Evolutionary conservation across 805 yeast species (phyloP).

Genomic region (Saturnispora ahearnii): DNA sequence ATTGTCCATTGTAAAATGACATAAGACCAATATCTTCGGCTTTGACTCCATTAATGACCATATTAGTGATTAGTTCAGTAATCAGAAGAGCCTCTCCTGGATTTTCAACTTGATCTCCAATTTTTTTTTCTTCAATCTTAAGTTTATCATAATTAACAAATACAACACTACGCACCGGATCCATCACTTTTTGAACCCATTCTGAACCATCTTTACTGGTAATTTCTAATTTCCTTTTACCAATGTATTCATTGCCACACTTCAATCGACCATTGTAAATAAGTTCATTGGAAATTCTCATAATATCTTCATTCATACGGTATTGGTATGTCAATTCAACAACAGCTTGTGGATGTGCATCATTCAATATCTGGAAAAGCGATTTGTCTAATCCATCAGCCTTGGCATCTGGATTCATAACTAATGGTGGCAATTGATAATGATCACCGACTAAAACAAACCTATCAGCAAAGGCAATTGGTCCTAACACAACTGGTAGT

Average conservation of each 20-base stretch:
- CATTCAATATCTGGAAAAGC: constrained; percentile 66
- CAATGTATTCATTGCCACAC: constrained; percentile 64
- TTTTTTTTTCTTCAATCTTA: constrained; percentile 38
- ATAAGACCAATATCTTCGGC: constrained; percentile 68
- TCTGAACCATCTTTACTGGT: constrained; percentile 5
- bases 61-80: constrained; percentile 49
- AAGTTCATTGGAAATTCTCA: constrained; percentile 70
- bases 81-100: constrained; percentile 61
- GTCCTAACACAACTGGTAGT: constrained; percentile 85
- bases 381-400: constrained; percentile 62
- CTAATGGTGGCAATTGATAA: constrained; percentile 84
- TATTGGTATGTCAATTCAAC: constrained; percentile 75
- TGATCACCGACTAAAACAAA: constrained; percentile 97
- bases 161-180: constrained; percentile 51
- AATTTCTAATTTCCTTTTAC: constrained; percentile 35
- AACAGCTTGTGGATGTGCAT: constrained; percentile 64
- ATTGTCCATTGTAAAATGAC: constrained; percentile 81
- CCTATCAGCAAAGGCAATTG: constrained; percentile 64
- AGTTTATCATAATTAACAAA: constrained; percentile 73
- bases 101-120: constrained; percentile 67
- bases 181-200: constrained; percentile 32
- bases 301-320: constrained; percentile 86
- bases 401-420: constrained; percentile 58
- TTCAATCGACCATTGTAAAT: constrained; percentile 67
- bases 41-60: constrained; percentile 51